Evolutionary conservation across 805 yeast genomes (phyloP).

Genomic region (Starmerella stigmatis): DNA sequence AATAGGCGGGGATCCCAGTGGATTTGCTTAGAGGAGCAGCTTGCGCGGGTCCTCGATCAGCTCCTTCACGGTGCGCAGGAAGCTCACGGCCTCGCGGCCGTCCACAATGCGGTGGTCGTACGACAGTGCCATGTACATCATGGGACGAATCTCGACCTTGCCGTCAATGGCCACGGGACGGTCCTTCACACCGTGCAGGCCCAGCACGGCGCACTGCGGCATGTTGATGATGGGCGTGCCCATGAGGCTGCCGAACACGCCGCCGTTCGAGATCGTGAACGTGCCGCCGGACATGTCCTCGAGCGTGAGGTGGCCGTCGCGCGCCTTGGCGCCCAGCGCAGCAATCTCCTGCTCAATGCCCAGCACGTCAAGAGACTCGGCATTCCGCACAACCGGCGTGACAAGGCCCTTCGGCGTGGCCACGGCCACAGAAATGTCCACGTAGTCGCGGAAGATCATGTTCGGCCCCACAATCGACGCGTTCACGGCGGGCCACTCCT

Average conservation of each 20-base stretch:
- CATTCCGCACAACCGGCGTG: slow-evolving; percentile 95
- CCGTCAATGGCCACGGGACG: slow-evolving; percentile 96
- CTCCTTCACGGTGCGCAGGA: slow-evolving; percentile 92
- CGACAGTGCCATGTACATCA: slow-evolving; percentile 98
- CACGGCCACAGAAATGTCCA: slow-evolving; percentile 91
- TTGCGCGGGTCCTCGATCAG: slow-evolving; percentile 97
- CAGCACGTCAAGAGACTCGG: slow-evolving; percentile 77
- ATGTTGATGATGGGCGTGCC: slow-evolving; percentile 98
- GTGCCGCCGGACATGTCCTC: slow-evolving; percentile 99
- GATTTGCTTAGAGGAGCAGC: slow-evolving; percentile 52
- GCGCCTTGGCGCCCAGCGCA: slow-evolving; percentile 77
- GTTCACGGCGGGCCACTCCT: slow-evolving; percentile 89
- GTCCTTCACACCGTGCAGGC: slow-evolving; percentile 94
- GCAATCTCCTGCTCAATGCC: slow-evolving; percentile 84
- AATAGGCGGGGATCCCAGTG: neutral
- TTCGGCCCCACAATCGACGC: slow-evolving; percentile 71
- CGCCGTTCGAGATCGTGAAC: slow-evolving; percentile 97
- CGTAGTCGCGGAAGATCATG: slow-evolving; percentile 90
- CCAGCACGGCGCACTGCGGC: slow-evolving; percentile 97
- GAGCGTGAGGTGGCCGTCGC: slow-evolving; percentile 89
- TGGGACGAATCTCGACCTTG: slow-evolving; percentile 91
- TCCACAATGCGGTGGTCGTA: slow-evolving; percentile 97
- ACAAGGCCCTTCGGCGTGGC: slow-evolving; percentile 99
- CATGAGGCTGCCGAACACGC: slow-evolving; percentile 93
- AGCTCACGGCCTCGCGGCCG: slow-evolving; percentile 97